phyloP scores from a whole-genome alignment of 1,284 basidiomycete species.

The Neolentinus lepideus region DNA sequence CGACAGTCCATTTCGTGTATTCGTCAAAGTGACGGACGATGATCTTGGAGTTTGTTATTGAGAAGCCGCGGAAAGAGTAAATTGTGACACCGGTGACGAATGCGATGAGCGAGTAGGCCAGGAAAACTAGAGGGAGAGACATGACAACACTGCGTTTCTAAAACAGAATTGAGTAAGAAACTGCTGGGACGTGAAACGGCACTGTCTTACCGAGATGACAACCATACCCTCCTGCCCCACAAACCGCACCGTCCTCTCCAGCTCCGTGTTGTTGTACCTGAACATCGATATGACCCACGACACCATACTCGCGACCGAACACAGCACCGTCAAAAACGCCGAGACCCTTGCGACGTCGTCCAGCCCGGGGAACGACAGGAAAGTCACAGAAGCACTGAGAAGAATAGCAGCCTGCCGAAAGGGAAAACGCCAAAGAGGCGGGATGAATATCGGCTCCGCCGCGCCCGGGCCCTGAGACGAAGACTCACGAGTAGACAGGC shows the following conservation, averaged over 20 bases:
- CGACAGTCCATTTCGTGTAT: constrained; percentile 53
- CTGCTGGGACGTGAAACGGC: constrained; percentile 1
- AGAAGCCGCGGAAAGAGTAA: constrained; percentile 53
- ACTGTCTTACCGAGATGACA: constrained; percentile 42
- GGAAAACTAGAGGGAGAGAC: constrained; percentile 67
- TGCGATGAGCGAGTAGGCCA: constrained; percentile 59
- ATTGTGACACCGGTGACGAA: constrained; percentile 59
- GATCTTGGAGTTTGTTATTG: constrained; percentile 25
- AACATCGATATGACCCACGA: constrained; percentile 61
- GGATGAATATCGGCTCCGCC: background rate
- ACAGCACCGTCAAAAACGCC: constrained; percentile 57
- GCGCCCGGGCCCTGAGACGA: constrained; percentile 3
- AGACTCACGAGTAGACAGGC: constrained; percentile 60
- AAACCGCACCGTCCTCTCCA: constrained; percentile 36
- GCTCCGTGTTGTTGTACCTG: constrained; percentile 52
- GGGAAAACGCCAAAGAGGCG: constrained; percentile 3
- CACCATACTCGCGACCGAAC: constrained; percentile 60
- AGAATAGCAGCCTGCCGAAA: constrained; percentile 59
- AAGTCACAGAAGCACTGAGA: constrained; percentile 69
- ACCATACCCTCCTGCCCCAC: constrained; percentile 49
- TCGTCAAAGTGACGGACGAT: constrained; percentile 42
- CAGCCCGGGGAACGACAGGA: constrained; percentile 66
- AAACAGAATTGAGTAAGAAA: constrained; percentile 1
- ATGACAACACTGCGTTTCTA: constrained; percentile 57
- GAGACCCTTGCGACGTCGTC: constrained; percentile 54